These are phyloP conservation scores for Melanomma pulvis-pyrius DNA, from an alignment of 495 filamentous ascomycete species.

Conservation along the genomic window DNA sequence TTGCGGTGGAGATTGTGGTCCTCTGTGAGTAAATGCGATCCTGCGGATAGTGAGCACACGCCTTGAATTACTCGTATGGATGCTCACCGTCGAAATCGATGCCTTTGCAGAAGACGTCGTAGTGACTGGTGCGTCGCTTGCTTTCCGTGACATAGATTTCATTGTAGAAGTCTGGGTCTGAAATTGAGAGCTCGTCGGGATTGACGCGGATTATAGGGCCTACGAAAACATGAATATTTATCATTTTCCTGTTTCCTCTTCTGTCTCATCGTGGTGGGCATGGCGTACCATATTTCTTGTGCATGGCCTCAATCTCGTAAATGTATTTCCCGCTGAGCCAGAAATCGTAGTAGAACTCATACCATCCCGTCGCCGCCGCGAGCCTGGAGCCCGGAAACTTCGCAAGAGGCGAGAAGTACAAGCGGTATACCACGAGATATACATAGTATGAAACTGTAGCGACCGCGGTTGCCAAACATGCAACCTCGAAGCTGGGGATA, in stretches of 20 bases:
- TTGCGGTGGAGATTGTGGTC: constrained; percentile 26
- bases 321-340: constrained; percentile 15
- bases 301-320: constrained; percentile 23
- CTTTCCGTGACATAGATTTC: background rate
- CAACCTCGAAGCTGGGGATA: background rate
- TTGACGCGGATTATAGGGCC: background rate
- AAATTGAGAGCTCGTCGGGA: background rate
- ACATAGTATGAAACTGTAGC: background rate
- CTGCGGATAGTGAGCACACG: too few species aligned
- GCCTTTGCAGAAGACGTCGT: background rate
- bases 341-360: constrained; percentile 28
- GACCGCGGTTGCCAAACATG: background rate
- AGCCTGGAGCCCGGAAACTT: constrained; percentile 26
- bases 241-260: too few species aligned
- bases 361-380: constrained; percentile 13
- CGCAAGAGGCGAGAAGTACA: constrained; percentile 24
- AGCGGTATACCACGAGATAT: constrained; percentile 18
- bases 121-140: background rate
- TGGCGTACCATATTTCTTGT: constrained; percentile 18
- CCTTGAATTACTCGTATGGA: background rate
- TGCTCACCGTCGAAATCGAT: background rate
- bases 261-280: too few species aligned
- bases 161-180: background rate
- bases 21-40: constrained; percentile 10
- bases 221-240: background rate